These are phyloP conservation scores for Trichoderma polysporum DNA, from an alignment of 2,329 filamentous ascomycete species.

Conservation along the genomic window DNA sequence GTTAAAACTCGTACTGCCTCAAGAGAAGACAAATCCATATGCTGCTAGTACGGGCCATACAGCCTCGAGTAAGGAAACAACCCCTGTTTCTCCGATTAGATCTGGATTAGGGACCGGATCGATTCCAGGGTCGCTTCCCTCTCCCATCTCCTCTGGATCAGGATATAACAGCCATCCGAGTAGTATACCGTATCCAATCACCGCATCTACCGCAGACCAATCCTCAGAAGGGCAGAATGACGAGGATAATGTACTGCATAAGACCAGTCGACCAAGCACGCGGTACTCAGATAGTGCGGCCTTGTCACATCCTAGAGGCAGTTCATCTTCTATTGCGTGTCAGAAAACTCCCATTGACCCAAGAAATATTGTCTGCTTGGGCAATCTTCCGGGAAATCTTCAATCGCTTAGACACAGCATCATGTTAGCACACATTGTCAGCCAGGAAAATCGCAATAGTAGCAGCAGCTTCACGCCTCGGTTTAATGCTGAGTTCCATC, in stretches of 20 bases:
- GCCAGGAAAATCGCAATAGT: conserved; percentile 10
- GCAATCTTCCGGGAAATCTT: conserved; percentile 52
- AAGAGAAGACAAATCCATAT: conserved; percentile 32
- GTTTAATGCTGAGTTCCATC: conserved; percentile 19
- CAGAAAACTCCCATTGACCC: conserved; percentile 54
- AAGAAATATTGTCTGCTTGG: conserved; percentile 54
- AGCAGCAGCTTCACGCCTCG: not conserved
- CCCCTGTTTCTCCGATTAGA: conserved; percentile 25
- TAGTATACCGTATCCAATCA: conserved; percentile 46
- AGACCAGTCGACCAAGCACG: not conserved
- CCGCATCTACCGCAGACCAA: conserved; percentile 30
- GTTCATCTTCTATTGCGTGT: conserved; percentile 26
- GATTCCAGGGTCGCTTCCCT: conserved; percentile 42
- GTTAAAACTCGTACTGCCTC: conserved; percentile 28
- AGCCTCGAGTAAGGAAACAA: conserved; percentile 14
- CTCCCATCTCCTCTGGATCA: conserved; percentile 48
- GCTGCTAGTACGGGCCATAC: not conserved
- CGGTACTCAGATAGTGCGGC: not conserved
- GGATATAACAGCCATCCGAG: conserved; percentile 42
- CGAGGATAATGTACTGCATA: not conserved
- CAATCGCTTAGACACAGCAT: conserved; percentile 28
- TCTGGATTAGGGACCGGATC: conserved; percentile 25
- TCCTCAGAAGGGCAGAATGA: conserved; percentile 24
- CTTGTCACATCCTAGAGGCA: not conserved
- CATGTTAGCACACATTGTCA: conserved; percentile 19